phyloP scores from a whole-genome alignment of 2,329 filamentous ascomycete genomes.

The Anisogramma anomala region DNA sequence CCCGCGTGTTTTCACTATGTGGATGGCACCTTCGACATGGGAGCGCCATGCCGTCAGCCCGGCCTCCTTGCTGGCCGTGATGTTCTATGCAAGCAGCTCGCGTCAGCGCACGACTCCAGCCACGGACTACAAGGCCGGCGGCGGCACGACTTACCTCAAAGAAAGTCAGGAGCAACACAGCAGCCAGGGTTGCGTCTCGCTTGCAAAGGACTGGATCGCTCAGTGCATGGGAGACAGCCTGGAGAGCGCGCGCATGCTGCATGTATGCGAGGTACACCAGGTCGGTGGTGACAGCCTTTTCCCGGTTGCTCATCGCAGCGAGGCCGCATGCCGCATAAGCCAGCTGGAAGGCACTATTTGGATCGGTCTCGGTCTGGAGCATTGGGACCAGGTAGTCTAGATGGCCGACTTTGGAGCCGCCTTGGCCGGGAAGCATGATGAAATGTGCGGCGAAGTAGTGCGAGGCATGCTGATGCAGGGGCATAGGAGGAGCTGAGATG shows the following conservation, averaged over 20 bases:
- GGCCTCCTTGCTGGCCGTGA: conserved; percentile 42
- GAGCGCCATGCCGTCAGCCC: conserved; percentile 49
- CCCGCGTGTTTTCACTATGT: conserved; percentile 46
- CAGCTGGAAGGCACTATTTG: conserved; percentile 37
- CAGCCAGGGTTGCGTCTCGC: conserved; percentile 44
- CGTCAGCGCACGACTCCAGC: neutral
- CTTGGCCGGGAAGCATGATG: conserved; percentile 40
- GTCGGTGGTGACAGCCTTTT: conserved; percentile 23
- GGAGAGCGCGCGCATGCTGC: conserved; percentile 44
- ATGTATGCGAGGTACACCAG: conserved; percentile 31
- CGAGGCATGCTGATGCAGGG: conserved; percentile 42
- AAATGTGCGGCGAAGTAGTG: conserved; percentile 52
- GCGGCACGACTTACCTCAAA: conserved; percentile 36
- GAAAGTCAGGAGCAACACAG: conserved; percentile 46
- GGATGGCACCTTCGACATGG: conserved; percentile 50
- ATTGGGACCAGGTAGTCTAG: conserved; percentile 49
- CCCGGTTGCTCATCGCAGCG: conserved; percentile 44
- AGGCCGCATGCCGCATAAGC: conserved; percentile 50
- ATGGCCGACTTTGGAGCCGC: conserved; percentile 36
- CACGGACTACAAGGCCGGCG: neutral
- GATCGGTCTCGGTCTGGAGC: conserved; percentile 30
- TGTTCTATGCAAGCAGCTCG: conserved; percentile 19
- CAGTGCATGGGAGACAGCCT: conserved; percentile 40
- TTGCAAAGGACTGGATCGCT: conserved; percentile 36
- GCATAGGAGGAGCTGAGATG: conserved; percentile 29